Conservation (phyloP, 129 eudicot genomes). For the Lactuca saligna region DNA sequence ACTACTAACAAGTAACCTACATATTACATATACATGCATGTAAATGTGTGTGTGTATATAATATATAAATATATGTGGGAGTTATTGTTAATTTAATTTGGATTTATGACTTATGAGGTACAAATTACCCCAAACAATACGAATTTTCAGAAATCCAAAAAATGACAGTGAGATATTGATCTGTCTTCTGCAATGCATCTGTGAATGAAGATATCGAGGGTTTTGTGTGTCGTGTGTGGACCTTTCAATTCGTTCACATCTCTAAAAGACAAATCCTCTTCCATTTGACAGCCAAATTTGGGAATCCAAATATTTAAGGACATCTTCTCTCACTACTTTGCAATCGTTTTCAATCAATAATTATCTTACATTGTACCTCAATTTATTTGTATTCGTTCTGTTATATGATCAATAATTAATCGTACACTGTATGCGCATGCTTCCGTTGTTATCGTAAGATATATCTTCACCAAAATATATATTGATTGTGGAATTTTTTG, state of each 20-base stretch:
- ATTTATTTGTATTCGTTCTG: constrained; percentile 7
- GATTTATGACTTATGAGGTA: constrained; percentile 5
- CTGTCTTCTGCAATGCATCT: constrained; percentile 40
- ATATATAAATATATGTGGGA: not conserved
- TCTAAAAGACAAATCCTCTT: constrained; percentile 36
- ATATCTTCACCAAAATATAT: not conserved
- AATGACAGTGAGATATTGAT: constrained; percentile 32
- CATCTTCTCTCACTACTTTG: constrained; percentile 5
- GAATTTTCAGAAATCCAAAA: constrained; percentile 36
- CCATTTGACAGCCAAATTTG: constrained; percentile 27
- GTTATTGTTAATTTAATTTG: constrained; percentile 5
- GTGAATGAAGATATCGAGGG: constrained; percentile 26
- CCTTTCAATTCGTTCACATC: constrained; percentile 28
- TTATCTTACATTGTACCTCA: constrained; percentile 2
- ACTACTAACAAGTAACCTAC: not conserved
- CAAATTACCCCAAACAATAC: constrained; percentile 26
- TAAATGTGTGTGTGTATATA: not conserved
- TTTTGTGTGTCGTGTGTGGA: constrained; percentile 23
- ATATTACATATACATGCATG: not conserved
- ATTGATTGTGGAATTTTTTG: constrained; percentile 5
- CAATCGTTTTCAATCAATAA: constrained; percentile 5
- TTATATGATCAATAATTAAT: not conserved
- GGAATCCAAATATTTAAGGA: constrained; percentile 27
- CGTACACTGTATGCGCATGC: not conserved
- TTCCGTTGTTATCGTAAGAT: constrained; percentile 19